Base-by-base conservation (phyloP, 1,139 yeast species). In the Kodamaea derodonti region DNA sequence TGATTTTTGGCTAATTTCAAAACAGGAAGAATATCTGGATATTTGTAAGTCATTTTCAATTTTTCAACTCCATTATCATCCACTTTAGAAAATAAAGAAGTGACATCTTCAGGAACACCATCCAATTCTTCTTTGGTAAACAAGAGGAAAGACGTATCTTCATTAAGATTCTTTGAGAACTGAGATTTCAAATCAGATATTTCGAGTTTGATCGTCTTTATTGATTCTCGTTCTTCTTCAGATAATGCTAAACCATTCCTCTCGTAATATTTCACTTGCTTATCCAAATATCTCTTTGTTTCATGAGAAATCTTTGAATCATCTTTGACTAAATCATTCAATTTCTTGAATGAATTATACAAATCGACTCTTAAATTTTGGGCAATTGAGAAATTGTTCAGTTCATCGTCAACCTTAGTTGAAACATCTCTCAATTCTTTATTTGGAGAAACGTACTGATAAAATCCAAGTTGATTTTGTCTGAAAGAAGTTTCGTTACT, bases 1-100 rank as follows among this genome's bases (percentile, higher is more conserved):
- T 78, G 73, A 42, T 62, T 62, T 38, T 70, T 65, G 30, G 94
- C 90, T 54, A 78, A 75, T 54, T 82, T 81, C 56, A 84, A 60
- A n/a, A 81, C 80, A 0, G 95, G 95, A 45, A 80, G 63, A 34
- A 82, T 61, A 51, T 85, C 95, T 4, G 95, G 92, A 50, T 84
- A 83, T 55, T 85, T 84, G 65, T 75, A 85, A 3, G 94, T 81
- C 66, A 86, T 80, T 53, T 80, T 81, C 51, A 61, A 71, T 49
- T 72, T 72, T 3, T 44, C 42, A 23, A 52, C 52, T 11, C 72
- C 78, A 30, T 62, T 69, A 11, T 62, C 73, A 27, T 55, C 60
- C 13, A 61, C 54, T 40, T 60, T 57, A 37, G 75, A 80, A 49
- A 80, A 83, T 49, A 74, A 83, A 16, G 66, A 69, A 41, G 82